These are phyloP conservation scores for Teunomyces pallodes DNA, from an alignment of 805 yeast genomes.

Conservation along the genomic window DNA sequence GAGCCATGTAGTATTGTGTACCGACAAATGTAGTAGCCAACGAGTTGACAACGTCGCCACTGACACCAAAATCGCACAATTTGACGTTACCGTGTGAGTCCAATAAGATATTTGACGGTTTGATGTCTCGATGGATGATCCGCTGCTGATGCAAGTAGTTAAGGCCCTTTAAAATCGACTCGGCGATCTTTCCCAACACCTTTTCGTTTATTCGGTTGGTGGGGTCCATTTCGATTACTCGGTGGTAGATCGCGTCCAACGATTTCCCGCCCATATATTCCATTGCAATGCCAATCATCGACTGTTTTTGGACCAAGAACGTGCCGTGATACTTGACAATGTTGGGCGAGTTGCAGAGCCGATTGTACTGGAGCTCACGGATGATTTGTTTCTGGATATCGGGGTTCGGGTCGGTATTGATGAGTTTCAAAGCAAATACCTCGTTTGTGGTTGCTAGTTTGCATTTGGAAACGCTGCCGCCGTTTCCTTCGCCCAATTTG, in stretches of 20 bases:
- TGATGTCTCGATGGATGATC: conserved; percentile 93
- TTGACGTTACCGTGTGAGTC: conserved; percentile 80
- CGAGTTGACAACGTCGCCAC: conserved; percentile 94
- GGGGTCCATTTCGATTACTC: conserved; percentile 55
- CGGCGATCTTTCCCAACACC: conserved; percentile 87
- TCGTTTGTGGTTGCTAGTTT: conserved; percentile 41
- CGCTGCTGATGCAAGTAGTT: conserved; percentile 84
- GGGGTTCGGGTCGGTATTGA: conserved; percentile 75
- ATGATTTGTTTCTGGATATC: conserved; percentile 87
- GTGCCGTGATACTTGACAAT: conserved; percentile 94
- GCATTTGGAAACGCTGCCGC: conserved; percentile 88
- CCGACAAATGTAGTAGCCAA: conserved; percentile 96
- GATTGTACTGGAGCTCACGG: conserved; percentile 86
- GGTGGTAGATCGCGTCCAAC: conserved; percentile 84
- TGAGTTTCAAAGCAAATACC: conserved; percentile 80
- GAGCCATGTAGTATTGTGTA: conserved; percentile 98
- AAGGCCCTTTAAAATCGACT: conserved; percentile 78
- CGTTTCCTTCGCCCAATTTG: conserved; percentile 88
- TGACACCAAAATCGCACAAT: conserved; percentile 95
- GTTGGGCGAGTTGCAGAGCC: conserved; percentile 74
- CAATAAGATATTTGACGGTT: conserved; percentile 88
- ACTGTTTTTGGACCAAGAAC: conserved; percentile 69
- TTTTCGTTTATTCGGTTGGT: conserved; percentile 91
- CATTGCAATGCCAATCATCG: conserved; percentile 91
- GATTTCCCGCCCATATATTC: conserved; percentile 95